Conservation (phyloP, 441 rosid genomes). For the Euphorbia celastroides region DNA sequence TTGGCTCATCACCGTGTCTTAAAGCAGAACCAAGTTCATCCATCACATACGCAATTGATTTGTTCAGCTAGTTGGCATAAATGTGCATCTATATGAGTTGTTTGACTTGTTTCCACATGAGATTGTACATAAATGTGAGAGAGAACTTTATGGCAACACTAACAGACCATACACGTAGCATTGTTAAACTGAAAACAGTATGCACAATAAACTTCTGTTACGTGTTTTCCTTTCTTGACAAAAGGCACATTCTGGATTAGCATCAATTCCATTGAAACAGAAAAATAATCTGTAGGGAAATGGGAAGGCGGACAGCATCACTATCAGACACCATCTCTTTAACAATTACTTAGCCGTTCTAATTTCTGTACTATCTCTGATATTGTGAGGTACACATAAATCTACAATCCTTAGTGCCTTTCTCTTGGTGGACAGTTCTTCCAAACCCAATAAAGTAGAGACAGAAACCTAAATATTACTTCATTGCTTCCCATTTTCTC, state of each 20-base stretch:
- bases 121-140: background rate
- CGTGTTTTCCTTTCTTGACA: background rate
- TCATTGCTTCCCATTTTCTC: background rate
- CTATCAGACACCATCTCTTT: background rate
- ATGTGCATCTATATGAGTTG: no score
- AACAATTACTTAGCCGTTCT: background rate
- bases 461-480: background rate
- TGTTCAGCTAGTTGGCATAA: background rate
- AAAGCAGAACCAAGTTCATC: slow-evolving; percentile 93
- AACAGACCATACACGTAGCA: background rate
- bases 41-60: slow-evolving; percentile 60
- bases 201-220: background rate
- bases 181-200: background rate
- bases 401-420: background rate
- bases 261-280: background rate
- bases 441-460: background rate
- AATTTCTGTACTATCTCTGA: background rate
- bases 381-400: background rate
- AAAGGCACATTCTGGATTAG: background rate
- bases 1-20: slow-evolving; percentile 84
- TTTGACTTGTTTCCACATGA: background rate
- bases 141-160: background rate
- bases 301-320: background rate
- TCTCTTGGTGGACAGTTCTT: background rate
- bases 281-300: background rate